Conservation (phyloP, 2,329 filamentous ascomycete genomes). For the Furcasterigmium sp. region DNA sequence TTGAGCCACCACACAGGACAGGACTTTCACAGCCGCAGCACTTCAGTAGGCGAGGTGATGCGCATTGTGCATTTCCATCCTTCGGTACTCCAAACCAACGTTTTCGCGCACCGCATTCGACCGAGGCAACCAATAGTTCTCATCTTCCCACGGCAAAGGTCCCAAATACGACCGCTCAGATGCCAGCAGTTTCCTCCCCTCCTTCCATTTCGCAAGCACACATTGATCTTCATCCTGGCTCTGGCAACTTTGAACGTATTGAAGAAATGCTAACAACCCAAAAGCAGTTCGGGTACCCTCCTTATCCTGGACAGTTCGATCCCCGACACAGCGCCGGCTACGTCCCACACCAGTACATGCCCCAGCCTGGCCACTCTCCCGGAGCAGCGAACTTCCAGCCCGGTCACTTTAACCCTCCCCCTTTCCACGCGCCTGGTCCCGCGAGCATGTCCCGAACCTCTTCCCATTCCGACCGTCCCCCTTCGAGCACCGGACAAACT, state of each 20-base stretch:
- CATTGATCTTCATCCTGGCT: constrained; percentile 63
- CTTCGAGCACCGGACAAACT: constrained; percentile 60
- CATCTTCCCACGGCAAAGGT: no score
- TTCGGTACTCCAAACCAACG: no score
- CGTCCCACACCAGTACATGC: constrained; percentile 44
- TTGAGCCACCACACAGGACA: background rate
- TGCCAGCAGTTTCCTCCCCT: no score
- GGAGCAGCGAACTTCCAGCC: constrained; percentile 40
- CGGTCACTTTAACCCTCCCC: constrained; percentile 36
- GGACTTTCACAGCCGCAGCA: constrained; percentile 16
- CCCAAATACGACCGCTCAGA: no score
- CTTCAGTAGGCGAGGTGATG: constrained; percentile 41
- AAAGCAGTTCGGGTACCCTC: constrained; percentile 54
- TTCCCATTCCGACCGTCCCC: constrained; percentile 66
- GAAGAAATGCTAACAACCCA: constrained; percentile 67
- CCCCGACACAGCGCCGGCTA: constrained; percentile 34
- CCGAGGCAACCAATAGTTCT: no score
- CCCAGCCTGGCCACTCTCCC: constrained; percentile 23
- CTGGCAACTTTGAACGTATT: constrained; percentile 48
- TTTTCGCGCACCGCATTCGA: no score
- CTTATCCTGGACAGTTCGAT: constrained; percentile 34
- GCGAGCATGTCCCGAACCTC: constrained; percentile 76
- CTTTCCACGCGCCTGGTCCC: constrained; percentile 29
- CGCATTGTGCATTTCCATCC: constrained; percentile 19
- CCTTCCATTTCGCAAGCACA: constrained; percentile 14